Conservation (phyloP, 1,139 yeast genomes). For the Pichia sp. region DNA sequence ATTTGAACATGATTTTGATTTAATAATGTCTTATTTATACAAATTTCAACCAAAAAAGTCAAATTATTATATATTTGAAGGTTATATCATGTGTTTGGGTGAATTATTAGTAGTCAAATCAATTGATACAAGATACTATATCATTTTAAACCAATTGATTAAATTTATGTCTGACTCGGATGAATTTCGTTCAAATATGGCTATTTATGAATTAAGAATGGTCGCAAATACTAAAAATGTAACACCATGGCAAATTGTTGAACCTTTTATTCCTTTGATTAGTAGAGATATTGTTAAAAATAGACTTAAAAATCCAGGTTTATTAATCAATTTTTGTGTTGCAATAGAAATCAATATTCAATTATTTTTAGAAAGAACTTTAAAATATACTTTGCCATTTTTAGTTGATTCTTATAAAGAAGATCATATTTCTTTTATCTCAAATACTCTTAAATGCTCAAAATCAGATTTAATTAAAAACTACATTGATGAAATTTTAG, state of each 20-base stretch:
- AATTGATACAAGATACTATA: constrained; percentile 56
- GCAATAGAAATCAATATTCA: constrained; percentile 56
- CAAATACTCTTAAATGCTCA: constrained; percentile 31
- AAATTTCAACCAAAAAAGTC: constrained; percentile 31
- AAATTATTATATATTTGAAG: constrained; percentile 48
- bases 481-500: constrained; percentile 39
- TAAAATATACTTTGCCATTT: constrained; percentile 69
- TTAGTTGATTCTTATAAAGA: constrained; percentile 41
- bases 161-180: constrained; percentile 55
- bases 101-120: constrained; percentile 52
- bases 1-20: constrained; percentile 35
- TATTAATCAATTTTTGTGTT: constrained; percentile 56
- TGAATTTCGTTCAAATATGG: constrained; percentile 58
- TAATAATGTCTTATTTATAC: constrained; percentile 34
- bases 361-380: constrained; percentile 63
- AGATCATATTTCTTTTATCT: constrained; percentile 57
- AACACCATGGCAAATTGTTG: constrained; percentile 63
- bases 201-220: constrained; percentile 49
- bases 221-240: constrained; percentile 38
- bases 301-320: constrained; percentile 42
- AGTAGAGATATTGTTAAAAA: constrained; percentile 58
- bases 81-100: constrained; percentile 55
- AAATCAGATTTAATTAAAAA: constrained; percentile 25
- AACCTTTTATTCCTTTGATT: constrained; percentile 76
- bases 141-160: constrained; percentile 51